A percentile compares a stretch with the other conserved stretches of the same genome.
Conservation (phyloP, 805 yeast genomes). For the Zygoascus ofunaensis region DNA sequence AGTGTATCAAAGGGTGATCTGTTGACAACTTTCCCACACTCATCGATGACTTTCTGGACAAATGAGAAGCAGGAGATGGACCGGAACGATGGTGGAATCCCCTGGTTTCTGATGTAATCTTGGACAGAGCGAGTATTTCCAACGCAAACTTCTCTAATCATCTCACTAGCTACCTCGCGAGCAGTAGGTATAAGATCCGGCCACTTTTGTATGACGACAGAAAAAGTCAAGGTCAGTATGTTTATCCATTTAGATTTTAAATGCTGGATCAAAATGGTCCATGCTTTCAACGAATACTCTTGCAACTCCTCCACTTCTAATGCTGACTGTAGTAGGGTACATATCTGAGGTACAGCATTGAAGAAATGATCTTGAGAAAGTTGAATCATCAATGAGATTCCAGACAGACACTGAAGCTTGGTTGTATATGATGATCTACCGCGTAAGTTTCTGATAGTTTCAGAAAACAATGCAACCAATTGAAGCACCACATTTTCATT, state of each 20-base stretch:
- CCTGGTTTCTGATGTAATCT: slow-evolving; percentile 12
- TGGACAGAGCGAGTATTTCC: slow-evolving; percentile 13
- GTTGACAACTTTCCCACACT: background rate
- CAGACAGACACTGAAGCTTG: slow-evolving; percentile 61
- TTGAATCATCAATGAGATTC: slow-evolving; percentile 58
- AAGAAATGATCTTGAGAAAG: slow-evolving; percentile 46
- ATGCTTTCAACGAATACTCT: slow-evolving; percentile 53
- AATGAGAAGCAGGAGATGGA: background rate
- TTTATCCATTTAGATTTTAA: slow-evolving; percentile 53
- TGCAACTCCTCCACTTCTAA: slow-evolving; percentile 55
- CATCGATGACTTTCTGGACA: slow-evolving; percentile 1
- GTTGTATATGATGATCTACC: slow-evolving; percentile 67
- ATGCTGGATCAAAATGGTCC: slow-evolving; percentile 52
- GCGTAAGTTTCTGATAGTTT: slow-evolving; percentile 61
- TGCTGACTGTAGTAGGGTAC: slow-evolving; percentile 76
- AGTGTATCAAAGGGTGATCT: slow-evolving; percentile 6
- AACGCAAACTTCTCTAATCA: slow-evolving; percentile 34
- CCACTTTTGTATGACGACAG: slow-evolving; percentile 68
- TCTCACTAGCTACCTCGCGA: slow-evolving; percentile 41
- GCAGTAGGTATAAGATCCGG: slow-evolving; percentile 39
- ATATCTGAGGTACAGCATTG: slow-evolving; percentile 73
- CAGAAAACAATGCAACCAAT: slow-evolving; percentile 55
- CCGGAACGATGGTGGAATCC: slow-evolving; percentile 12
- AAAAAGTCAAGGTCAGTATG: slow-evolving; percentile 62
- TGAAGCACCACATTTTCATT: slow-evolving; percentile 59